Conservation (phyloP, 2,329 filamentous ascomycete species). For the Botrytis aclada region DNA sequence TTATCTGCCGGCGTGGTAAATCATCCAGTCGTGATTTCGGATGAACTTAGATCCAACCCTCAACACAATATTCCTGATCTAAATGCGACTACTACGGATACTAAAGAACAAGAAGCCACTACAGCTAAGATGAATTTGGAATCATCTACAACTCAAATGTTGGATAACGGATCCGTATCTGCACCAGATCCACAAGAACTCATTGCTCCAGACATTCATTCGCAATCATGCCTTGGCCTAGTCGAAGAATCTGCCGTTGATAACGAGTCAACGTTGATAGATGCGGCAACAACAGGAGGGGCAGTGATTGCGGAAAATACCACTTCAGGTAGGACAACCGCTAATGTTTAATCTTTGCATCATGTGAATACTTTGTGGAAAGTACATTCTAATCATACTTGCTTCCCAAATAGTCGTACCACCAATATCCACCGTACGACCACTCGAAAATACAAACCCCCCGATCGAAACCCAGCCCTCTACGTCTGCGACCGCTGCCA, state of each 20-base stretch:
- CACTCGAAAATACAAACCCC: not conserved
- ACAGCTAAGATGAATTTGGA: conserved; percentile 22
- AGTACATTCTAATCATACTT: conserved; percentile 13
- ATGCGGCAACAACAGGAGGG: not conserved
- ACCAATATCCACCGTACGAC: conserved; percentile 17
- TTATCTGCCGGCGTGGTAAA: conserved; percentile 26
- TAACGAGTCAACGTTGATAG: conserved; percentile 5
- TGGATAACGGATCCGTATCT: conserved; percentile 2
- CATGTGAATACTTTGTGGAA: conserved; percentile 10
- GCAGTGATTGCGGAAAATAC: conserved; percentile 5
- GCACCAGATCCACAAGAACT: conserved; percentile 10
- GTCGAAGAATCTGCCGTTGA: not conserved
- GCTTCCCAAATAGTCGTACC: conserved; percentile 17
- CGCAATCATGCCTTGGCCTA: not conserved
- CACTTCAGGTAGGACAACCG: conserved; percentile 7
- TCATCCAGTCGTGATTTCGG: conserved; percentile 13
- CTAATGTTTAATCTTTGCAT: not conserved
- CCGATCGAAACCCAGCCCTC: conserved; percentile 14
- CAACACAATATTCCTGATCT: not conserved
- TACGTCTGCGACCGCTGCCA: conserved; percentile 13
- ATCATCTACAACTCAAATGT: conserved; percentile 13
- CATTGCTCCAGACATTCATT: not conserved
- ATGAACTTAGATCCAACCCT: conserved; percentile 22
- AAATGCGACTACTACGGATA: not conserved
- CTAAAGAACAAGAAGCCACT: not conserved